These are phyloP conservation scores for Plantago coronopus DNA, from an alignment of 305 asterid genomes.

Conservation along the genomic window DNA sequence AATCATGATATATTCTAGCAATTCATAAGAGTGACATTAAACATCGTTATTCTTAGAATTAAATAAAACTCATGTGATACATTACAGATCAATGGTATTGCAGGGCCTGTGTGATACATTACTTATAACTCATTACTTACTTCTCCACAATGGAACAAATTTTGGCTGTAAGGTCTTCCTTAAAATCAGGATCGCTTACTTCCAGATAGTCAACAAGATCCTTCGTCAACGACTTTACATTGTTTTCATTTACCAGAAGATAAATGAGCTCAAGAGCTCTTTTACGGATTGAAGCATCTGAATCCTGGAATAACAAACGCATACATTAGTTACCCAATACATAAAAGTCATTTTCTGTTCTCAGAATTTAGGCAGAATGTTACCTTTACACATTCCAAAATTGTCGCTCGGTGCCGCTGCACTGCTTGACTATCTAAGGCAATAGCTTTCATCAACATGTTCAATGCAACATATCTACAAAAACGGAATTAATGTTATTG, in stretches of 20 bases:
- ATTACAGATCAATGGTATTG: no score
- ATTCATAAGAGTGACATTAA: no score
- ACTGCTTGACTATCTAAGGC: conserved; percentile 93
- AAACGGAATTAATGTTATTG: conserved; percentile 26
- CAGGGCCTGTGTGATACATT: no score
- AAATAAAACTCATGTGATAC: no score
- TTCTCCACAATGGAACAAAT: conserved; percentile 96
- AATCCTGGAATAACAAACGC: conserved; percentile 61
- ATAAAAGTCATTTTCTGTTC: background rate
- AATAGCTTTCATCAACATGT: conserved; percentile 95
- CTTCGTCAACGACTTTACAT: conserved; percentile 80
- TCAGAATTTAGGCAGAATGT: background rate
- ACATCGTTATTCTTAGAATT: no score
- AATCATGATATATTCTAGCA: background rate
- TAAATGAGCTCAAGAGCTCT: conserved; percentile 96
- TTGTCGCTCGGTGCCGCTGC: conserved; percentile 93
- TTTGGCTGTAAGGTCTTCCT: conserved; percentile 86
- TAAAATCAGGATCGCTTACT: conserved; percentile 82
- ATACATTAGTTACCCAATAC: conserved; percentile 26
- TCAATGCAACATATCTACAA: conserved; percentile 93
- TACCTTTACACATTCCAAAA: conserved; percentile 98
- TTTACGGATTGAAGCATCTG: conserved; percentile 98
- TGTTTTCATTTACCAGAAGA: conserved; percentile 86
- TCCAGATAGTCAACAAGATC: conserved; percentile 89
- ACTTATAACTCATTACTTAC: conserved; percentile 46